Evolutionary conservation across 1,284 basidiomycete species (phyloP), one percentile per base, ranked within the genome.

Genomic region (Pascua sp.): DNA sequence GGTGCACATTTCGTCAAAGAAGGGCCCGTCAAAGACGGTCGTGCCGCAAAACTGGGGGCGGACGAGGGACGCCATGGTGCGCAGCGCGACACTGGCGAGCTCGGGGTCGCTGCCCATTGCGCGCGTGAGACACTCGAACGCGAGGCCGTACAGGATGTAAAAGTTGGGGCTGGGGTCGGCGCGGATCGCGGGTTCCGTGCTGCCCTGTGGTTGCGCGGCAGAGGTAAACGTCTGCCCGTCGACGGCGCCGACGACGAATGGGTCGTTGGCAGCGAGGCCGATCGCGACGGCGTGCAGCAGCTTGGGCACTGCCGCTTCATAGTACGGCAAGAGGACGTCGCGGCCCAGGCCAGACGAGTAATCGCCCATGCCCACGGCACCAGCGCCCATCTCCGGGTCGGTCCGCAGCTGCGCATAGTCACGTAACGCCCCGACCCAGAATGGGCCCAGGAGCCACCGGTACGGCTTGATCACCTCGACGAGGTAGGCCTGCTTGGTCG

Each of bases 301-400:
- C 53, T 86, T 83, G 0, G 86, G 80, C 86, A 93, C 96, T 1
- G 92, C 84, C 39, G 85, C 83, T 40, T 87, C 81, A 68, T 96
- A 97, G 72, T 94, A 96, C 89, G 92, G 94, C 46, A 97, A 77
- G 3, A 96, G 79, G 5, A 96, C 90, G 63, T 96, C 93, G 63
- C 90, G 86, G 3, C 91, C 91, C 13, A 98, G 80, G 50, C 88
- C 92, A 8, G 88, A 87, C 4, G 89, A 87, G 2, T 87, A 84
- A 66, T 95, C 91, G 24, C 24, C 24, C 46, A 92, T 78, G 0
- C 86, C 84, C 0, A 86, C 82, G 59, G 90, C 87, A 48, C 86
- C 84, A 12, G 87, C 79, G 47, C 70, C 72, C 68, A 89, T 86
- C 67, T 97, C 95, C 0, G 91, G 89, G 67, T 96, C 92, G 9